These are phyloP conservation scores for Bipolaris cookei DNA, from an alignment of 2,329 filamentous ascomycete genomes.

Conservation along the genomic window DNA sequence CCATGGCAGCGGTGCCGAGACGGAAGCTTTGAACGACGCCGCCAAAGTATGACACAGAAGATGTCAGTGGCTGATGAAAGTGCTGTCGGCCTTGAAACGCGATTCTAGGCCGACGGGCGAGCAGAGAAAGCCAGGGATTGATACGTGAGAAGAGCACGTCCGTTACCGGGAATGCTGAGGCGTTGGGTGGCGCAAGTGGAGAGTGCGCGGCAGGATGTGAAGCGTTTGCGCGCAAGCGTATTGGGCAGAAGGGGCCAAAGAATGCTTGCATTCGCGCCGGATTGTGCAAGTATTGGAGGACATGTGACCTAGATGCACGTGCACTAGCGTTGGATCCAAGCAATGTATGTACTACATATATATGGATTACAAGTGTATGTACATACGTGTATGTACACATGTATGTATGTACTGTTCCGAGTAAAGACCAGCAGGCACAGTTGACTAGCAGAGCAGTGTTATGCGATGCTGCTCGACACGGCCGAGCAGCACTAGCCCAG, in stretches of 20 bases:
- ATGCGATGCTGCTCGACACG: conserved; percentile 21
- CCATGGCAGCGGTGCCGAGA: conserved; percentile 18
- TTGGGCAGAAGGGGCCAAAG: not conserved
- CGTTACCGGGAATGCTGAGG: not conserved
- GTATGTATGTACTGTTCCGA: too few relatives aligned
- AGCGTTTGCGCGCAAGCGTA: conserved; percentile 1
- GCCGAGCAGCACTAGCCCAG: conserved; percentile 3
- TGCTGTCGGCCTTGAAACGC: conserved; percentile 33
- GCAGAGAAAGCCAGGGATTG: conserved; percentile 4
- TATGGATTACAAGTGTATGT: too few relatives aligned
- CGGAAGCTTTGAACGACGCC: conserved; percentile 10
- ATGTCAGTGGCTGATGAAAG: conserved; percentile 14
- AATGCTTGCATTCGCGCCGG: conserved; percentile 6
- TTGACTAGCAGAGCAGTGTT: not conserved
- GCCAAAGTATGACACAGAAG: conserved; percentile 2
- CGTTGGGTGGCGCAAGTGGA: conserved; percentile 3
- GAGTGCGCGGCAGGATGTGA: not conserved
- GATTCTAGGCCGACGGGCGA: conserved; percentile 12
- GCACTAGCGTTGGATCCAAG: not conserved
- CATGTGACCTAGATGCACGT: conserved; percentile 6
- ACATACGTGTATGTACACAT: too few relatives aligned
- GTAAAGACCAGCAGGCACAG: not conserved
- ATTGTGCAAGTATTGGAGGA: conserved; percentile 2
- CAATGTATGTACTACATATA: not conserved
- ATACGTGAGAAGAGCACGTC: conserved; percentile 1